These are phyloP conservation scores for Orbilia brochopaga DNA, from an alignment of 2,329 filamentous ascomycete genomes.

Conservation along the genomic window DNA sequence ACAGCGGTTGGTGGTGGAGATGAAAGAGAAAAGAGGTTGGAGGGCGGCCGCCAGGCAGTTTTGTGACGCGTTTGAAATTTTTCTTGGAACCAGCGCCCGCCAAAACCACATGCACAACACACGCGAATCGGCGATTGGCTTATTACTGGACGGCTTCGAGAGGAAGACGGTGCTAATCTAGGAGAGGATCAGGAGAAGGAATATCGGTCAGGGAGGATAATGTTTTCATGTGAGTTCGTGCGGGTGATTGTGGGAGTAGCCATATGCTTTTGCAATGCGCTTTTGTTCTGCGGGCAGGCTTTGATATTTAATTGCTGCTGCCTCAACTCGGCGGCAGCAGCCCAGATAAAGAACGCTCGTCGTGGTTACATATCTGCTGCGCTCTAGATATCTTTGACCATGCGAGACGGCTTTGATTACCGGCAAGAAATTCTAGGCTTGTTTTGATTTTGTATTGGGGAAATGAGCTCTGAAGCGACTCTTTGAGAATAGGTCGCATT, in stretches of 20 bases:
- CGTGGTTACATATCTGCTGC: neutral
- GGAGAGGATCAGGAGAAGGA: neutral
- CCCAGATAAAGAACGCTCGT: neutral
- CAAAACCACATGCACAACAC: conserved; percentile 47
- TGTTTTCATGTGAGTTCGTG: neutral
- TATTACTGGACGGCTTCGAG: too few relatives aligned
- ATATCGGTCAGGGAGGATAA: neutral
- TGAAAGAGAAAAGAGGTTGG: conserved; percentile 24
- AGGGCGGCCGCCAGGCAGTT: conserved; percentile 22
- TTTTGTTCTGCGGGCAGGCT: neutral
- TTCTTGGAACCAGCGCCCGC: conserved; percentile 17
- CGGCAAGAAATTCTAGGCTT: too few relatives aligned
- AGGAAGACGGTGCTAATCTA: too few relatives aligned
- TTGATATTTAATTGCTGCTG: neutral
- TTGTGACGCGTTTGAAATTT: conserved; percentile 48
- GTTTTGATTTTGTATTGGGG: too few relatives aligned
- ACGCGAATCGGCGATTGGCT: neutral
- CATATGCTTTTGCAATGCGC: neutral
- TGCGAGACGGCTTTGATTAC: neutral
- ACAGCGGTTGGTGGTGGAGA: conserved; percentile 15
- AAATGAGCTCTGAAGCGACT: too few relatives aligned
- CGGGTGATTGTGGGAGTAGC: neutral
- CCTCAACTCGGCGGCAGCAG: neutral
- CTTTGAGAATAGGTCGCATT: too few relatives aligned
- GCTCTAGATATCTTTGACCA: neutral